phyloP scores from a whole-genome alignment of 1,284 basidiomycete species.

The Lignosus rhinocerotis region DNA sequence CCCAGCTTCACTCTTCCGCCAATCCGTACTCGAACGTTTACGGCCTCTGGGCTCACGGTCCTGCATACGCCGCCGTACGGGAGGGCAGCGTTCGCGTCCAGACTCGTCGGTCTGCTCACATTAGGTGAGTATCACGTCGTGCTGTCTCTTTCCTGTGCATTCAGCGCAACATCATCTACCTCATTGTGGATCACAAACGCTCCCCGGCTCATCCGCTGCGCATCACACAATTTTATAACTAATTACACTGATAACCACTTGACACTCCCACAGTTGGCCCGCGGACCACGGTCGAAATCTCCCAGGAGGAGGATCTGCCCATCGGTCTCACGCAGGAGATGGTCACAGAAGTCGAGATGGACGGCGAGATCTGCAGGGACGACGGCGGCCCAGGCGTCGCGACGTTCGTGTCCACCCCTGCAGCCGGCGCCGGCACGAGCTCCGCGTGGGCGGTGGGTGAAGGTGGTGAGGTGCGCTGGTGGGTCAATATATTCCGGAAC shows the following conservation, averaged over 20 bases:
- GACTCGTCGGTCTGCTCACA: constrained; percentile 57
- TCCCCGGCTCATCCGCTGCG: neutral
- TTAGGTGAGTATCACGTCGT: constrained; percentile 36
- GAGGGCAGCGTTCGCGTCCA: constrained; percentile 61
- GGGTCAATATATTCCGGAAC: constrained; percentile 65
- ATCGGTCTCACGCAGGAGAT: constrained; percentile 76
- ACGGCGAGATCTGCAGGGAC: constrained; percentile 74
- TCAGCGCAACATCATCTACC: neutral
- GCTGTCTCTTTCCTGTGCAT: neutral
- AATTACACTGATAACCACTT: neutral
- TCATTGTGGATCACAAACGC: neutral
- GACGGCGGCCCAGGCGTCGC: constrained; percentile 51
- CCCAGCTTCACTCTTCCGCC: constrained; percentile 67
- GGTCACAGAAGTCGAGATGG: constrained; percentile 68
- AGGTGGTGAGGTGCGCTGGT: constrained; percentile 61
- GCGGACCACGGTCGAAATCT: constrained; percentile 63
- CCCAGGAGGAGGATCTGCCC: constrained; percentile 66
- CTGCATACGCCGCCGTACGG: constrained; percentile 83
- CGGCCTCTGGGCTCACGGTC: constrained; percentile 71
- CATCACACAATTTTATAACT: neutral
- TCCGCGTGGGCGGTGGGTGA: constrained; percentile 38
- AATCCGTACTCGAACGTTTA: constrained; percentile 69
- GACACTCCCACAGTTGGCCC: constrained; percentile 30
- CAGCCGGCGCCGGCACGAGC: constrained; percentile 13
- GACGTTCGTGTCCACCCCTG: constrained; percentile 21